A percentile compares a stretch with the other conserved stretches of the same genome.
Evolutionary conservation across 192 early-diverging fungal genomes (phyloP).

Genomic region (Coemansia sp.): DNA sequence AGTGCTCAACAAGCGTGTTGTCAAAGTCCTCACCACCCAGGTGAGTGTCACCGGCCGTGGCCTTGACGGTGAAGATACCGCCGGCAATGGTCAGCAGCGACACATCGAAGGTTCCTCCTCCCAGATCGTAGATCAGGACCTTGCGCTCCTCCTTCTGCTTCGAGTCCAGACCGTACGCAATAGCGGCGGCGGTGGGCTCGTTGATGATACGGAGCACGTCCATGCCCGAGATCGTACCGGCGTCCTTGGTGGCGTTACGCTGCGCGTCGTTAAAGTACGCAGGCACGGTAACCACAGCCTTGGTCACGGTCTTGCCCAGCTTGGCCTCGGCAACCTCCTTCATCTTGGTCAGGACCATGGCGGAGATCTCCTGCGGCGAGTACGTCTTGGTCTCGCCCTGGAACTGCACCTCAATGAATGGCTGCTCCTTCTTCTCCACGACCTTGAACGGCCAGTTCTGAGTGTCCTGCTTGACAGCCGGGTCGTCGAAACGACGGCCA

Average conservation of each 20-base stretch:
- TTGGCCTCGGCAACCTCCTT: slow-evolving; percentile 80
- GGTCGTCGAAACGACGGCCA: slow-evolving; percentile 83
- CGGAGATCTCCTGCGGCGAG: slow-evolving; percentile 79
- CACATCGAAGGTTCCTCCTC: slow-evolving; percentile 87
- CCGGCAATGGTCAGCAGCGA: slow-evolving; percentile 74
- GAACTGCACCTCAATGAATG: slow-evolving; percentile 79
- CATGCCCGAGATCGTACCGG: slow-evolving; percentile 81
- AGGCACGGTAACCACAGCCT: slow-evolving; percentile 73
- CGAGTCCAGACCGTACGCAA: slow-evolving; percentile 81
- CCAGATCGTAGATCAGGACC: slow-evolving; percentile 80
- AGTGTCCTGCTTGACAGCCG: slow-evolving; percentile 76
- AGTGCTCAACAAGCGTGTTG: slow-evolving; percentile 60
- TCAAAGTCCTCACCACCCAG: slow-evolving; percentile 84
- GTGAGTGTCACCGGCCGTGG: slow-evolving; percentile 81
- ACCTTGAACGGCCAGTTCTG: slow-evolving; percentile 86
- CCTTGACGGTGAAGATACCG: slow-evolving; percentile 79
- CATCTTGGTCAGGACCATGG: slow-evolving; percentile 77
- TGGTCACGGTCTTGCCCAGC: slow-evolving; percentile 66
- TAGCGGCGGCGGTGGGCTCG: slow-evolving; percentile 87
- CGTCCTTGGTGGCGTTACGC: slow-evolving; percentile 91
- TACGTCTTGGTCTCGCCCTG: slow-evolving; percentile 80
- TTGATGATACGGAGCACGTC: slow-evolving; percentile 89
- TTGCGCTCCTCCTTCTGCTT: slow-evolving; percentile 73
- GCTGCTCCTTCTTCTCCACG: slow-evolving; percentile 63
- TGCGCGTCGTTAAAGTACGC: slow-evolving; percentile 92